Evolutionary conservation across 257 asterid species (phyloP).

Genomic region (Verbascum thapsus): DNA sequence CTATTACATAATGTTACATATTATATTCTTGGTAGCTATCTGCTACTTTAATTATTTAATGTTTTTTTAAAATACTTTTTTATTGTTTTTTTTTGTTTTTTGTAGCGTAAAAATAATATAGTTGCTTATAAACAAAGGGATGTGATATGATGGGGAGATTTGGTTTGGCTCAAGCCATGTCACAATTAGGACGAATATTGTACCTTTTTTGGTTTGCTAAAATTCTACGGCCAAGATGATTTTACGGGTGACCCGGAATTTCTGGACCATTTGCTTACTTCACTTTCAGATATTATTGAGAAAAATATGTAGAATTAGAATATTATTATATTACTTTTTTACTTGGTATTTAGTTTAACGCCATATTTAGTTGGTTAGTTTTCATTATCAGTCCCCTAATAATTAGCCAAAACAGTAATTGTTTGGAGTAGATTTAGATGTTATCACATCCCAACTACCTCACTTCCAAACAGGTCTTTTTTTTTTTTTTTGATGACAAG

Average conservation of each 20-base stretch:
- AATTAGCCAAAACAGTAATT: neutral
- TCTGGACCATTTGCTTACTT: conserved; percentile 42
- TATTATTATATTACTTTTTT: too few relatives aligned
- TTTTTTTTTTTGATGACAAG: too few relatives aligned
- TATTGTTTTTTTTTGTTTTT: neutral
- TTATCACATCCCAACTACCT: neutral
- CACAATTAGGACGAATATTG: conserved; percentile 46
- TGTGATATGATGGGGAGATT: conserved; percentile 39
- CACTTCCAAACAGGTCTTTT: neutral
- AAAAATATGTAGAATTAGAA: neutral
- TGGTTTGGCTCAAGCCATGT: conserved; percentile 44
- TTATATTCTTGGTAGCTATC: conserved; percentile 9
- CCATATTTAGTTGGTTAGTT: neutral
- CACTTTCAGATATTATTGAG: conserved; percentile 36
- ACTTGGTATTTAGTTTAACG: neutral
- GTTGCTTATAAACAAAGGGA: conserved; percentile 53
- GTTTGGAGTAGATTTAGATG: neutral
- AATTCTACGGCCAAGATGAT: conserved; percentile 44
- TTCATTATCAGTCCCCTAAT: neutral
- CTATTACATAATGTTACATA: neutral
- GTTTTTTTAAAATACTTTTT: neutral
- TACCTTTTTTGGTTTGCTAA: conserved; percentile 29
- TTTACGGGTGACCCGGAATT: conserved; percentile 44
- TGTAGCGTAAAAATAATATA: conserved; percentile 9
- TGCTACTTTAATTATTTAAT: conserved; percentile 22